A percentile compares a stretch with the other conserved stretches of the same genome.
phyloP scores from a whole-genome alignment of 306 rosid genomes.

The Biancaea sappan region DNA sequence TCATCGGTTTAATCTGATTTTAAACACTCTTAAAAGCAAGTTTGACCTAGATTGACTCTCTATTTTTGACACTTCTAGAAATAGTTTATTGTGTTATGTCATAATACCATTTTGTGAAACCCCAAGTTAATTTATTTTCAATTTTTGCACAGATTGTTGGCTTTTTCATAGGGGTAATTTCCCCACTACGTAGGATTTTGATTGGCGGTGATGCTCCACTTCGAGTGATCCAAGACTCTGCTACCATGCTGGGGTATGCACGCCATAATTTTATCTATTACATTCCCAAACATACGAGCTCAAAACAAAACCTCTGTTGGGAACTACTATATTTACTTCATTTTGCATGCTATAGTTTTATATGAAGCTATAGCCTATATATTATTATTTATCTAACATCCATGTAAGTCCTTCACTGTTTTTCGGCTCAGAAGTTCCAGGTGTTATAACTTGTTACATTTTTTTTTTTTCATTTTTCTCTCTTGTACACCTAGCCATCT shows the following conservation, averaged over 20 bases:
- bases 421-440: neutral
- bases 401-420: neutral
- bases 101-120: neutral
- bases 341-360: neutral
- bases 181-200: conserved; percentile 46
- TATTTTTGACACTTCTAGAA: no score
- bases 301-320: neutral
- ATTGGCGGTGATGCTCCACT: conserved; percentile 76
- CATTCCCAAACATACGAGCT: neutral
- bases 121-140: neutral
- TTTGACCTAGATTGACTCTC: no score
- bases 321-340: neutral
- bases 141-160: conserved; percentile 56
- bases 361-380: neutral
- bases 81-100: neutral
- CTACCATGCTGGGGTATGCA: conserved; percentile 68
- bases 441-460: neutral
- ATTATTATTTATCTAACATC: neutral
- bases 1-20: no score
- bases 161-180: conserved; percentile 60
- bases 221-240: conserved; percentile 67
- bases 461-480: no score
- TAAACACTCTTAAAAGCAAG: no score
- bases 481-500: no score
- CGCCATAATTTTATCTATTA: conserved; percentile 11